Evolutionary conservation across 441 rosid species (phyloP), one percentile per base, ranked within the genome.

Genomic region (Populus hybrid): DNA sequence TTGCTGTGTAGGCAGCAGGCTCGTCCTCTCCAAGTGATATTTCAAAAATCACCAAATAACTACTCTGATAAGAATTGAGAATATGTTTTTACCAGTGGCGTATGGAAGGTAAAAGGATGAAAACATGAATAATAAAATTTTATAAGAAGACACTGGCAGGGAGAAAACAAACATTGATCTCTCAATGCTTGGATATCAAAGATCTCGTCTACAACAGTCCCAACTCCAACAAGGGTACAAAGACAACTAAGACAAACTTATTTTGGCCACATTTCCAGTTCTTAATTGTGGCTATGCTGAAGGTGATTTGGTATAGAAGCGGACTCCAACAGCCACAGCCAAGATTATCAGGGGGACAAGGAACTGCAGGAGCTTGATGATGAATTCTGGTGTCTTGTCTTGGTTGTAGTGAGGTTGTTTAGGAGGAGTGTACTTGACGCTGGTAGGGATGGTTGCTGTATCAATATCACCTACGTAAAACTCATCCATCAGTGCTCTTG

Each of bases 401-500:
- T 91, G 97, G 84, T 82, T 89, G 90, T 87, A 81, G 82, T 86
- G 93, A 61, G 93, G 88, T 80, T 87, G 91, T 81, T 87, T 91
- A 0, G 92, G 88, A 80, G 97, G 88, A 38, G 89, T 78, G 78
- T 91, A 90, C 76, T 74, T 83, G 71, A 76, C 79, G 86, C 75
- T 86, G 72, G 84, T 18, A 1, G 98, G 97, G 77, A 92, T 83
- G 64, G 93, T 94, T 31, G 90, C 79, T 21, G 92, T 14, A 76
- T 93, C 97, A 6, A 94, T 84, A 20, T 87, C 86, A 45, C 99
- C 99, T 0, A 93, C 87, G 20, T 84, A 89, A 82, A 77, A 86
- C 78, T 94, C 98, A 36, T 91, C 98, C 87, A 94, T 88, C 98
- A 92, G 91, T 7, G 94, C 94, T 75, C 85, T 89, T 4, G 99